phyloP scores from a whole-genome alignment of 257 asterid genomes.

The Datura wrightii region DNA sequence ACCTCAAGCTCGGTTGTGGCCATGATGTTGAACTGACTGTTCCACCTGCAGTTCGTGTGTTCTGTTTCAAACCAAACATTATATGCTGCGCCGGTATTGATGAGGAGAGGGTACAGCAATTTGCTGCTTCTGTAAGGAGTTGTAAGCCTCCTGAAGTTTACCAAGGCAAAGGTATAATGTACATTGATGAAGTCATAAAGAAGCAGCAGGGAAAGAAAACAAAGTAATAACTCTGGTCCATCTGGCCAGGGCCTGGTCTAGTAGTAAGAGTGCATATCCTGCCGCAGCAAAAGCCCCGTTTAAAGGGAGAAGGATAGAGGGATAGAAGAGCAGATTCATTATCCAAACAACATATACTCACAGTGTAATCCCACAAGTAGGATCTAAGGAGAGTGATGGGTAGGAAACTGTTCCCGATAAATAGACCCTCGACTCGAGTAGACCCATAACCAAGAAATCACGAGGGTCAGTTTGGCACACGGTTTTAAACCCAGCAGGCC shows the following conservation, averaged over 20 bases:
- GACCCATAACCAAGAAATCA: too few species aligned
- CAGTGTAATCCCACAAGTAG: too few species aligned
- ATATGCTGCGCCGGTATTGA: conserved; percentile 68
- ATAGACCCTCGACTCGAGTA: too few species aligned
- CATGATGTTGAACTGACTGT: conserved; percentile 65
- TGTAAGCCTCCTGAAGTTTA: conserved; percentile 68
- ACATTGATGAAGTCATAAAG: conserved; percentile 66
- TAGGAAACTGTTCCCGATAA: too few species aligned
- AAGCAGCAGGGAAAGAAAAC: conserved; percentile 71
- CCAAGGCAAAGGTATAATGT: conserved; percentile 71
- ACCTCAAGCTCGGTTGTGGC: conserved; percentile 64
- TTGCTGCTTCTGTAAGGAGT: conserved; percentile 63
- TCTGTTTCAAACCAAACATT: conserved; percentile 62
- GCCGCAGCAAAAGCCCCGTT: not conserved
- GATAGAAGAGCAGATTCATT: too few species aligned
- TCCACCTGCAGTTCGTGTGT: conserved; percentile 66
- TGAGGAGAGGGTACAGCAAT: conserved; percentile 63
- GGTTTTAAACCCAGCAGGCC: too few species aligned
- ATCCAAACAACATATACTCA: too few species aligned
- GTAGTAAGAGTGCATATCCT: not conserved
- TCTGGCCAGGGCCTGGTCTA: not conserved
- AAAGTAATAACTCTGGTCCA: conserved; percentile 31
- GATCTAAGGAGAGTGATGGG: too few species aligned
- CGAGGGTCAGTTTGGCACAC: too few species aligned
- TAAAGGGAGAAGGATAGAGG: not conserved